Evolutionary conservation across 2,329 filamentous ascomycete species (phyloP).

Genomic region (Colletotrichum higginsianum): DNA sequence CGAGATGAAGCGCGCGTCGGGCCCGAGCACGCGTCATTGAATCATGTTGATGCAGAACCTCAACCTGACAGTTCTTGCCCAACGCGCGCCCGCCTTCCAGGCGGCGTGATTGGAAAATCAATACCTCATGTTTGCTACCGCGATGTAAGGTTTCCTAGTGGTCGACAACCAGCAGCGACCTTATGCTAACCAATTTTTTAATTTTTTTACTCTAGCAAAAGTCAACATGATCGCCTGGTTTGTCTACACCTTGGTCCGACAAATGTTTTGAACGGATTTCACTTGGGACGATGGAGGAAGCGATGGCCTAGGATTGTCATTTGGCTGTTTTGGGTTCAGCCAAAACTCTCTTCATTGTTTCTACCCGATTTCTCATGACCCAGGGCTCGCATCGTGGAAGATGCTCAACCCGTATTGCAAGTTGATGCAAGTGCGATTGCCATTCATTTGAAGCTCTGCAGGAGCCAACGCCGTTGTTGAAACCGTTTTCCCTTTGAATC

Average conservation of each 20-base stretch:
- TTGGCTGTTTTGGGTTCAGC: slow-evolving; percentile 24
- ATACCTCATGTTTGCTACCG: slow-evolving; percentile 30
- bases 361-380: slow-evolving; percentile 40
- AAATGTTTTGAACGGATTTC: slow-evolving; percentile 35
- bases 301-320: slow-evolving; percentile 25
- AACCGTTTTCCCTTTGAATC: slow-evolving; percentile 60
- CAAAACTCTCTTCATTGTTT: slow-evolving; percentile 34
- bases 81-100: slow-evolving; percentile 4
- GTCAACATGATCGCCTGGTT: slow-evolving; percentile 6
- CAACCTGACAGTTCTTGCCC: background rate
- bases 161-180: background rate
- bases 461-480: slow-evolving; percentile 67
- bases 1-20: slow-evolving; percentile 31
- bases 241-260: slow-evolving; percentile 27
- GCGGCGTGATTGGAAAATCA: slow-evolving; percentile 31
- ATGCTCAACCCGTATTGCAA: slow-evolving; percentile 52
- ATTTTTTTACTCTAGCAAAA: background rate
- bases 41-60: background rate
- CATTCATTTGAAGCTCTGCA: slow-evolving; percentile 50
- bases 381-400: slow-evolving; percentile 57
- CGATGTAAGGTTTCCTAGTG: slow-evolving; percentile 19
- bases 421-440: slow-evolving; percentile 45
- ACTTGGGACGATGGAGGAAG: slow-evolving; percentile 21
- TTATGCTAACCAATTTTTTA: background rate
- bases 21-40: slow-evolving; percentile 36